A percentile compares a stretch with the other conserved stretches of the same genome.
Conservation (phyloP, 352 stramenopile species). For the Plasmopara muralis region DNA sequence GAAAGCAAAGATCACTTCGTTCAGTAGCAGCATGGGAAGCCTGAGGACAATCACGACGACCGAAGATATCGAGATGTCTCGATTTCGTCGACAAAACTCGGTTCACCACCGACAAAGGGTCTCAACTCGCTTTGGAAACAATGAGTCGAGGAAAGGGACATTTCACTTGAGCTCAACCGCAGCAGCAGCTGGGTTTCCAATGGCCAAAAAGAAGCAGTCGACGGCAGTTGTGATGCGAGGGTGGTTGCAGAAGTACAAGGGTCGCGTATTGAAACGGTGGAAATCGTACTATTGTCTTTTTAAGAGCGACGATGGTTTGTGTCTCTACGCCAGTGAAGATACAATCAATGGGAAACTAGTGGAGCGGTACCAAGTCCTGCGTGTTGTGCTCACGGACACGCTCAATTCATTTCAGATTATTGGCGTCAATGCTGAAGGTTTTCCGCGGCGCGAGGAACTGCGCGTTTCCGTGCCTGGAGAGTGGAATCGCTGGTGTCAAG, state of each 20-base stretch:
- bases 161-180: slow-evolving; percentile 19
- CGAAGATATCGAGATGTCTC: slow-evolving; percentile 36
- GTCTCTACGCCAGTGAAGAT: slow-evolving; percentile 50
- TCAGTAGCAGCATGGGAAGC: slow-evolving; percentile 18
- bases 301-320: slow-evolving; percentile 45
- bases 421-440: slow-evolving; percentile 32
- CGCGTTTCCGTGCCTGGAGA: slow-evolving; percentile 28
- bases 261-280: slow-evolving; percentile 51
- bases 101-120: background rate
- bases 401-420: slow-evolving; percentile 52
- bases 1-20: no score
- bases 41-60: slow-evolving; percentile 20
- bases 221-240: slow-evolving; percentile 31
- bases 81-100: slow-evolving; percentile 13
- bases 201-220: slow-evolving; percentile 24
- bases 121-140: no score
- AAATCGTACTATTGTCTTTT: slow-evolving; percentile 50
- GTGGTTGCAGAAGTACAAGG: slow-evolving; percentile 49
- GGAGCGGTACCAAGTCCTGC: slow-evolving; percentile 41
- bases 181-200: slow-evolving; percentile 13
- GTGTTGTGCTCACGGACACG: slow-evolving; percentile 38
- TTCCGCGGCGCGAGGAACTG: slow-evolving; percentile 43
- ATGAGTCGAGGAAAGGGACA: background rate
- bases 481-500: slow-evolving; percentile 45
- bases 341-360: slow-evolving; percentile 44